These are phyloP conservation scores for Apiotrichum brassicae DNA, from an alignment of 1,284 basidiomycete genomes.

Conservation along the genomic window DNA sequence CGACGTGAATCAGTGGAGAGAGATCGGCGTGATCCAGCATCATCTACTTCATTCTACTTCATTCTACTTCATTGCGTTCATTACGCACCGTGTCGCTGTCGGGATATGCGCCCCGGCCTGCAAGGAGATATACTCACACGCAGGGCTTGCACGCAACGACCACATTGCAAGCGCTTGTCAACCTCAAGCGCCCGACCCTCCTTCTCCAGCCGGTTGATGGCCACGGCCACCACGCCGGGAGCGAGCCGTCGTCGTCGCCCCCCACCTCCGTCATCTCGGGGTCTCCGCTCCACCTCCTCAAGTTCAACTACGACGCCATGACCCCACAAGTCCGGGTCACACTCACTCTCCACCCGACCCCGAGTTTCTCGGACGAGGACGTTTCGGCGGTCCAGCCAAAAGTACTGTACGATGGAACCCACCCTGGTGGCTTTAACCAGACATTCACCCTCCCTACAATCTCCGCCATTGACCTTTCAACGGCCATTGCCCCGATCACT, in stretches of 20 bases:
- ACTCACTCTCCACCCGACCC: slow-evolving; percentile 62
- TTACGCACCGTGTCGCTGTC: too few relatives aligned
- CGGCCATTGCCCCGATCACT: slow-evolving; percentile 30
- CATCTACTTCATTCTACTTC: too few relatives aligned
- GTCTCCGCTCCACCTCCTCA: slow-evolving; percentile 59
- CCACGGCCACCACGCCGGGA: slow-evolving; percentile 43
- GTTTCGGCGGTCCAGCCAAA: slow-evolving; percentile 44
- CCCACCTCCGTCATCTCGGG: slow-evolving; percentile 4
- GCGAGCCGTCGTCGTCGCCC: slow-evolving; percentile 5
- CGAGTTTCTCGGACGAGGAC: slow-evolving; percentile 48
- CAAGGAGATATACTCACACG: not conserved
- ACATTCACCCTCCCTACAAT: slow-evolving; percentile 65
- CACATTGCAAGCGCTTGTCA: slow-evolving; percentile 81
- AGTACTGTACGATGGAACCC: slow-evolving; percentile 63
- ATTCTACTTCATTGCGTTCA: too few relatives aligned
- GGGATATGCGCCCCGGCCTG: too few relatives aligned
- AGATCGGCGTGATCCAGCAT: too few relatives aligned
- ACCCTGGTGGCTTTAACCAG: slow-evolving; percentile 73
- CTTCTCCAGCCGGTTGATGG: slow-evolving; percentile 57
- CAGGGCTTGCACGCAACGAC: slow-evolving; percentile 74
- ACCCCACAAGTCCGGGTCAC: slow-evolving; percentile 71
- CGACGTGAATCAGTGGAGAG: too few relatives aligned
- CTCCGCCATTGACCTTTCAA: slow-evolving; percentile 36
- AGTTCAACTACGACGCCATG: slow-evolving; percentile 84
- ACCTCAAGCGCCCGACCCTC: slow-evolving; percentile 79